Conservation (phyloP, 768 basidiomycete genomes). For the Cubamyces lactineus region DNA sequence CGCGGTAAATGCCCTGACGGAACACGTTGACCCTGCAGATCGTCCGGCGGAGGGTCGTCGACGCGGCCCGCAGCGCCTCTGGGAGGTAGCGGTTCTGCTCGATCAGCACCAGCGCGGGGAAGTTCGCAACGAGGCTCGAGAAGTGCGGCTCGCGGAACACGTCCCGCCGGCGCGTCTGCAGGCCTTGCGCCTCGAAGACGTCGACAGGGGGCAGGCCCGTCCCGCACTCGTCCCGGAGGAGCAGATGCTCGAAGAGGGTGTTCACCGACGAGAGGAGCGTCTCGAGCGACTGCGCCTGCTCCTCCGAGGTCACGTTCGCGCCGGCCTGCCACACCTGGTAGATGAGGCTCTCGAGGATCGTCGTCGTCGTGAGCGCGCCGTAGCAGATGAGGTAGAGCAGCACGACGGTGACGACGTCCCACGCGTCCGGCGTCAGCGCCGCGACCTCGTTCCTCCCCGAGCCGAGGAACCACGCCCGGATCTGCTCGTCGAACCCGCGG, state of each 20-base stretch:
- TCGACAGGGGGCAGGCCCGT: constrained; percentile 46
- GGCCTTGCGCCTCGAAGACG: constrained; percentile 67
- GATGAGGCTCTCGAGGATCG: constrained; percentile 72
- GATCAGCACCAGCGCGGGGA: constrained; percentile 71
- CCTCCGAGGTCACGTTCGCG: constrained; percentile 42
- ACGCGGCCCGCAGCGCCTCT: constrained; percentile 50
- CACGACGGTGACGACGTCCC: constrained; percentile 67
- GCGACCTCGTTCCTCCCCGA: constrained; percentile 66
- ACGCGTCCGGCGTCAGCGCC: constrained; percentile 60
- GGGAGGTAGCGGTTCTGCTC: constrained; percentile 64
- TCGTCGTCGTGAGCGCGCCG: constrained; percentile 72
- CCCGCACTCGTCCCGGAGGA: constrained; percentile 56
- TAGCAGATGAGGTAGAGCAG: constrained; percentile 66
- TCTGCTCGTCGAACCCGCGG: constrained; percentile 67
- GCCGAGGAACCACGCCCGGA: constrained; percentile 73
- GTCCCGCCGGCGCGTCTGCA: constrained; percentile 68
- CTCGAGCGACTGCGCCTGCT: constrained; percentile 46
- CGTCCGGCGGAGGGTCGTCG: constrained; percentile 54
- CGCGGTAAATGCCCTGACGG: constrained; percentile 74
- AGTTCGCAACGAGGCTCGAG: constrained; percentile 57
- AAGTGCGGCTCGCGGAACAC: constrained; percentile 73
- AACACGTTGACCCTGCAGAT: constrained; percentile 71
- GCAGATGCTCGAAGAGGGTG: constrained; percentile 58
- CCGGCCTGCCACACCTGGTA: constrained; percentile 75
- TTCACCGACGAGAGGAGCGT: constrained; percentile 67